A percentile compares a stretch with the other conserved stretches of the same genome.
Conservation (phyloP, 2,329 filamentous ascomycete species). For the Aspergillus sp. region DNA sequence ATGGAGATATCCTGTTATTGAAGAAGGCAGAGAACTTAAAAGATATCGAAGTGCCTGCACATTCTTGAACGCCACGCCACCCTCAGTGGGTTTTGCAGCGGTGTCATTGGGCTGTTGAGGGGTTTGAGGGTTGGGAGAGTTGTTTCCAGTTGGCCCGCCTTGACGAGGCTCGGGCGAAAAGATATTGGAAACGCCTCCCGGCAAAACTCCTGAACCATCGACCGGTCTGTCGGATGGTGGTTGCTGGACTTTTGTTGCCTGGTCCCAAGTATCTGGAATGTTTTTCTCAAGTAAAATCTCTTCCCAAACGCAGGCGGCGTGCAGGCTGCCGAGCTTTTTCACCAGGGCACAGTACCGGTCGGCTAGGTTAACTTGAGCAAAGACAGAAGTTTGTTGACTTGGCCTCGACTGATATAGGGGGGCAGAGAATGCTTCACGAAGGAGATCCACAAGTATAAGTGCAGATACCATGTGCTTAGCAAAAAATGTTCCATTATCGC, state of each 20-base stretch:
- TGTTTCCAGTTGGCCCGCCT: constrained; percentile 22
- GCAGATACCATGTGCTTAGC: constrained; percentile 76
- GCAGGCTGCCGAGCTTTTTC: constrained; percentile 71
- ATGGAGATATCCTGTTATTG: constrained; percentile 83
- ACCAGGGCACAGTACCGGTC: constrained; percentile 80
- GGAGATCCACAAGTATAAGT: constrained; percentile 72
- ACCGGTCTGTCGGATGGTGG: constrained; percentile 44
- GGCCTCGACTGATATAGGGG: constrained; percentile 65
- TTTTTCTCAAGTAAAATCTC: constrained; percentile 72
- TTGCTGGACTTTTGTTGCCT: constrained; percentile 44
- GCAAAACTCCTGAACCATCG: constrained; percentile 29
- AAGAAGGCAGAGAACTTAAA: constrained; percentile 73
- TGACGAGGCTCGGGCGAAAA: constrained; percentile 27
- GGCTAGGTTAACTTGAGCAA: constrained; percentile 76
- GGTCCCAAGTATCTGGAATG: constrained; percentile 64
- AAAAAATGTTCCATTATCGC: constrained; percentile 68
- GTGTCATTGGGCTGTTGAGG: constrained; percentile 20
- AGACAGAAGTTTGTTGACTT: constrained; percentile 59
- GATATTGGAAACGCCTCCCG: constrained; percentile 21
- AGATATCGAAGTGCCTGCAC: constrained; percentile 74
- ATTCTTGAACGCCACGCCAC: constrained; percentile 64
- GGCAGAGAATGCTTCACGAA: constrained; percentile 70
- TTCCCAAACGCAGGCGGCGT: constrained; percentile 81
- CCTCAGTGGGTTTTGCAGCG: constrained; percentile 26
- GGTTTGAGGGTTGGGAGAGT: constrained; percentile 17